A percentile compares a stretch with the other conserved stretches of the same genome.
Evolutionary conservation across 495 filamentous ascomycete genomes (phyloP).

Genomic region (Neurospora sp.): DNA sequence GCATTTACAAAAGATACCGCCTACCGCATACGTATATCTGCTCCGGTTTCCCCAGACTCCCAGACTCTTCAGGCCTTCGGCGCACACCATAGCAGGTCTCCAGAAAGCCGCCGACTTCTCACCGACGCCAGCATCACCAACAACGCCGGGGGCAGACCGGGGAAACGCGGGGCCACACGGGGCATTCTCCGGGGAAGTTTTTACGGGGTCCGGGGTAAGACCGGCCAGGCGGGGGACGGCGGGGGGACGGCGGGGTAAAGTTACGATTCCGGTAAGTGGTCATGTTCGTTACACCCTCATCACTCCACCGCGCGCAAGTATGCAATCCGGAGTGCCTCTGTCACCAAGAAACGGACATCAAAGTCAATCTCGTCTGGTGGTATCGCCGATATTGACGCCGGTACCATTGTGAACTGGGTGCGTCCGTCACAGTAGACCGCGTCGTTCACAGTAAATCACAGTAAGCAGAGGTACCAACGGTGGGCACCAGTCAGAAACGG

Average conservation of each 20-base stretch:
- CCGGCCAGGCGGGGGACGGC: not conserved
- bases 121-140: not conserved
- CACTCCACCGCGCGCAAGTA: not conserved
- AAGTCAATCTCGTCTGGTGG: no score
- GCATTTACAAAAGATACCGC: not conserved
- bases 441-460: not conserved
- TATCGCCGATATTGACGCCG: not conserved
- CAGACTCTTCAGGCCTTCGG: not conserved
- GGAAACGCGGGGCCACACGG: not conserved
- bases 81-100: not conserved
- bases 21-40: not conserved
- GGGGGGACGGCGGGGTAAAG: not conserved
- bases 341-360: no score
- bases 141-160: not conserved
- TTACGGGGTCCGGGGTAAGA: not conserved
- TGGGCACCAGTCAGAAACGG: no score
- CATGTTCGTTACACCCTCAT: not conserved
- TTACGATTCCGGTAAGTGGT: not conserved
- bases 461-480: not conserved
- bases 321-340: not conserved
- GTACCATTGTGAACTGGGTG: not conserved
- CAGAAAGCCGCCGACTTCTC: not conserved
- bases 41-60: not conserved
- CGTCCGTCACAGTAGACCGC: not conserved
- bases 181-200: not conserved